Base-by-base conservation (phyloP, 169 alveolate genomes). In the Condylostoma magnum region DNA sequence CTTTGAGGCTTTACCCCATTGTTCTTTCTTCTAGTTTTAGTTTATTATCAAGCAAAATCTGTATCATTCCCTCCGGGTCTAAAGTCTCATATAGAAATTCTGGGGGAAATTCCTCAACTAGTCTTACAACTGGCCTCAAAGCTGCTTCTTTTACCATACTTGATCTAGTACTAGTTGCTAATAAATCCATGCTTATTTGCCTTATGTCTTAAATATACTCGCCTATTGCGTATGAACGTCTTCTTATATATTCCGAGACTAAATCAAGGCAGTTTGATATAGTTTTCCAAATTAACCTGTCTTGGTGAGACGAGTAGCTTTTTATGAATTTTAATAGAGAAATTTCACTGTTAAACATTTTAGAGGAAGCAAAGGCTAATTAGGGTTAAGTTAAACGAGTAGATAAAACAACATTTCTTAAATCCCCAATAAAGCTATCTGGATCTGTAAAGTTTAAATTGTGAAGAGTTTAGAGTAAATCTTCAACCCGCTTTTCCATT, bases 11-110 rank as follows among this genome's bases (percentile, higher is more conserved):
- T 18, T 48, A 22, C 63, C 79, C 56, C 18, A 79, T 70, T 30
- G 83, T 83, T 37, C 66, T 79, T 57, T 83, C 90, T 54, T 83
- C 87, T 3, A 66, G 70, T 38, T 52, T 47, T 20, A 74, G 58
- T 6, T 67, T 67, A 47, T 48, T 46, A 47, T 48, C 76, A 3
- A 67, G 46, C 22, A 63, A 44, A 22, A 47, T 30, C 20, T 28
- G 44, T 33, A 77, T 43, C 34, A 79, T 51, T 2, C 68, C 82
- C 51, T 47, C 54, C 20, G 90, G 87, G 27, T 52, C 54, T 1
- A 83, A 48, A 6, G 74, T 44, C 2, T 25, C 55, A 47, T 73
- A 65, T 1, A 83, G 77, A 30, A 73, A 68, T 8, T 18, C 27
- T 4, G 51, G 38, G 8, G 69, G 44, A 47, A 37, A 79, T n/a